phyloP scores from a whole-genome alignment of 331 rosid genomes.

The Quercus phellos region DNA sequence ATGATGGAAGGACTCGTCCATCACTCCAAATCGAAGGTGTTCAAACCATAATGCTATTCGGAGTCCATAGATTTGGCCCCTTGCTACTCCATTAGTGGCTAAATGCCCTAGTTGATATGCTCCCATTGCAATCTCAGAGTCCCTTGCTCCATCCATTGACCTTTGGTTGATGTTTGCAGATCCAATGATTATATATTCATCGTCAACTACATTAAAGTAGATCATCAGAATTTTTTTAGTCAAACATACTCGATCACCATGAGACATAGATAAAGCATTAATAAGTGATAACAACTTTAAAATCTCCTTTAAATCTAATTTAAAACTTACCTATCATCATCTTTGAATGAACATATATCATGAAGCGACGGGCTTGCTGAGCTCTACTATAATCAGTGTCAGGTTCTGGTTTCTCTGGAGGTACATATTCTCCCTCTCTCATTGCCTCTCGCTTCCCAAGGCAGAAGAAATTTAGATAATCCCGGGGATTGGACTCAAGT shows the following conservation, averaged over 20 bases:
- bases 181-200: slow-evolving; percentile 81
- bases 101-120: slow-evolving; percentile 64
- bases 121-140: slow-evolving; percentile 90
- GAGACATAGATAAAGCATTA: not conserved
- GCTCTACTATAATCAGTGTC: slow-evolving; percentile 53
- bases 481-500: slow-evolving; percentile 38
- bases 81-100: slow-evolving; percentile 18
- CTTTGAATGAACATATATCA: slow-evolving; percentile 94
- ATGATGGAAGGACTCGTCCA: not conserved
- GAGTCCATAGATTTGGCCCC: slow-evolving; percentile 50
- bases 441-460: slow-evolving; percentile 60
- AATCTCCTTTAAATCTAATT: not conserved
- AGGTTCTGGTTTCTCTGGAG: slow-evolving; percentile 51
- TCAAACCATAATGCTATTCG: slow-evolving; percentile 63
- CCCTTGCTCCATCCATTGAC: slow-evolving; percentile 89
- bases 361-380: slow-evolving; percentile 65
- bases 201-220: slow-evolving; percentile 47
- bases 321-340: slow-evolving; percentile 76
- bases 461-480: slow-evolving; percentile 68
- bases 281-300: not conserved
- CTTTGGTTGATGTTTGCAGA: slow-evolving; percentile 90
- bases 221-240: not conserved
- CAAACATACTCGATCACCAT: not conserved
- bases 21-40: slow-evolving; percentile 46
- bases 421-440: slow-evolving; percentile 37